Evolutionary conservation across 129 eudicot genomes (phyloP).

Genomic region (Solidago caesia): DNA sequence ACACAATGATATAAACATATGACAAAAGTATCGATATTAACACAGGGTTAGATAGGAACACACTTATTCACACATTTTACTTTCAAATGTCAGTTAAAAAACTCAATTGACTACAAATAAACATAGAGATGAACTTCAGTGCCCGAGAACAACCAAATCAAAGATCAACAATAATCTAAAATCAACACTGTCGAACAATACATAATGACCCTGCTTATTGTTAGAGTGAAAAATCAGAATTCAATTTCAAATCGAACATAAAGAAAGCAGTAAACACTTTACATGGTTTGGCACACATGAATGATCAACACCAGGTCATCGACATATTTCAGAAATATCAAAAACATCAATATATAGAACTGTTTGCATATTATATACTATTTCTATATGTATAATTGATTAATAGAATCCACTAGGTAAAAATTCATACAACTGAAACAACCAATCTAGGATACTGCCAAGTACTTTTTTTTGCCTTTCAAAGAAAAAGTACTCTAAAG

Average conservation of each 20-base stretch:
- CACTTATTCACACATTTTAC: not conserved
- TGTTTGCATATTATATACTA: not conserved
- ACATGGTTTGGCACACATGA: not conserved
- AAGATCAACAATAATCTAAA: conserved; percentile 7
- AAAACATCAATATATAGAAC: not conserved
- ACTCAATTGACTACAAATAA: conserved; percentile 1
- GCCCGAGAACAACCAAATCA: not conserved
- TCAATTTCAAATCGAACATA: not conserved
- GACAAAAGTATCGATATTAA: not conserved
- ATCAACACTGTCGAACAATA: not conserved
- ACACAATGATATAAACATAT: conserved; percentile 22
- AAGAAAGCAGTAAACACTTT: not conserved
- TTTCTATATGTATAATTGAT: conserved; percentile 3
- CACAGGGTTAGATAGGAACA: conserved; percentile 11
- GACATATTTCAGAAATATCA: not conserved
- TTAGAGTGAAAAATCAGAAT: conserved; percentile 3
- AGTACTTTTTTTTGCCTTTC: no score
- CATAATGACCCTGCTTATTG: not conserved
- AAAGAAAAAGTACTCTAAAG: no score
- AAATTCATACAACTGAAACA: conserved; percentile 8
- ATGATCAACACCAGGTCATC: no score
- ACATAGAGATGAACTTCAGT: not conserved
- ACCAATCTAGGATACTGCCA: not conserved
- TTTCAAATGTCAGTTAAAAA: conserved; percentile 1
- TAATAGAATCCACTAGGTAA: not conserved